Conservation (phyloP, 768 basidiomycete genomes). For the Daedaleopsis sinensis region DNA sequence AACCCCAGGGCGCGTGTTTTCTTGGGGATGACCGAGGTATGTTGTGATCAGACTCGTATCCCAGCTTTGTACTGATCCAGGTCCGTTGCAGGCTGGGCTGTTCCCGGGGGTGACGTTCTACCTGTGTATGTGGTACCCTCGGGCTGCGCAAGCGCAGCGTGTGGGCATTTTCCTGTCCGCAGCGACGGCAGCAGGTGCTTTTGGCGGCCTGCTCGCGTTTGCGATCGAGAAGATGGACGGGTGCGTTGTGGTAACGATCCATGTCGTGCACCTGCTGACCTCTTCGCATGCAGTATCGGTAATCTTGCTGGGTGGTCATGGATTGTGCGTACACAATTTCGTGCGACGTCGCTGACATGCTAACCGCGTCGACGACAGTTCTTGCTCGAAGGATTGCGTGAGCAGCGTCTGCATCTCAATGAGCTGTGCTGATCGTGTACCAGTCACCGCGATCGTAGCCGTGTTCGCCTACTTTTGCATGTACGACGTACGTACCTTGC, state of each 20-base stretch:
- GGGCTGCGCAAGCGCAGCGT: constrained; percentile 8
- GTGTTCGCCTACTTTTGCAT: background rate
- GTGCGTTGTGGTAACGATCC: background rate
- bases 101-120: constrained; percentile 19
- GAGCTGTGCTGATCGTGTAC: background rate
- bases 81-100: constrained; percentile 1
- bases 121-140: constrained; percentile 17
- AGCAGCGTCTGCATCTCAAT: background rate
- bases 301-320: background rate
- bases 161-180: constrained; percentile 11
- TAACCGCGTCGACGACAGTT: too few species aligned
- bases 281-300: background rate
- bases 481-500: background rate
- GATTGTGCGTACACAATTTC: background rate
- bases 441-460: background rate
- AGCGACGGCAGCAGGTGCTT: constrained; percentile 15
- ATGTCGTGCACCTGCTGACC: background rate
- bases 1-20: background rate
- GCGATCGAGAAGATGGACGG: constrained; percentile 15
- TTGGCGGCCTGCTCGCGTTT: constrained; percentile 19
- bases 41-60: background rate
- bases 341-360: background rate
- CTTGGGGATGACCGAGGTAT: background rate
- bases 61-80: too few species aligned
- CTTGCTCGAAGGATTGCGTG: background rate